phyloP scores from a whole-genome alignment of 768 basidiomycete genomes.

The Albatrellus ellisii region DNA sequence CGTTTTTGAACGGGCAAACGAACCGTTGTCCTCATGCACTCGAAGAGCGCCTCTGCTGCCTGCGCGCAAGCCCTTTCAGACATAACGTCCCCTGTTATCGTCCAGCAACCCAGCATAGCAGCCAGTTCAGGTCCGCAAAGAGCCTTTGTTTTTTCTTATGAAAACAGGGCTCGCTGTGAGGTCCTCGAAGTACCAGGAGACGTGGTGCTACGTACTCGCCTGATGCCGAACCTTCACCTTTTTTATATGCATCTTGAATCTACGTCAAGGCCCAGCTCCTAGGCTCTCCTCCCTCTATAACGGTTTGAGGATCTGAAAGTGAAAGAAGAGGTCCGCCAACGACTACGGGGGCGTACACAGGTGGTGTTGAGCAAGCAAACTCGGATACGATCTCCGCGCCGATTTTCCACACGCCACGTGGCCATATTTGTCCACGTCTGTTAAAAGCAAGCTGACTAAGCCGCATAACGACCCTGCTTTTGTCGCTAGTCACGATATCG shows the following conservation, averaged over 20 bases:
- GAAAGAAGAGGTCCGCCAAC: neutral
- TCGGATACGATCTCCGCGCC: neutral
- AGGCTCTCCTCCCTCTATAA: neutral
- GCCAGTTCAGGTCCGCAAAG: slow-evolving; percentile 54
- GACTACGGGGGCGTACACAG: neutral
- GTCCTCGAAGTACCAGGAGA: slow-evolving; percentile 2
- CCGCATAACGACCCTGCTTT: neutral
- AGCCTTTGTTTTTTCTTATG: slow-evolving; percentile 30
- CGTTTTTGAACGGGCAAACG: slow-evolving; percentile 19
- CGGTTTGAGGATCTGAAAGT: neutral
- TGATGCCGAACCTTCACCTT: slow-evolving; percentile 70
- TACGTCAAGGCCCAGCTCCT: neutral
- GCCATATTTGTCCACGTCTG: neutral
- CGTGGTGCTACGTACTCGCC: slow-evolving; percentile 37
- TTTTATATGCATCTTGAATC: slow-evolving; percentile 39
- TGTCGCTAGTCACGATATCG: neutral
- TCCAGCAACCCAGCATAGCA: slow-evolving; percentile 81
- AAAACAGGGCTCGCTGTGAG: slow-evolving; percentile 22
- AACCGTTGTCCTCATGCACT: slow-evolving; percentile 81
- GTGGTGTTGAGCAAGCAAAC: neutral
- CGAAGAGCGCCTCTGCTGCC: slow-evolving; percentile 46
- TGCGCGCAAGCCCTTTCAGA: slow-evolving; percentile 42
- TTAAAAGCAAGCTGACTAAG: too few relatives aligned
- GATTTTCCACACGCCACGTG: neutral
- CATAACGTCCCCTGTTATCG: slow-evolving; percentile 51